Evolutionary conservation across 306 rosid genomes (phyloP), one percentile per base, ranked within the genome.

Genomic region (Trifolium repens): DNA sequence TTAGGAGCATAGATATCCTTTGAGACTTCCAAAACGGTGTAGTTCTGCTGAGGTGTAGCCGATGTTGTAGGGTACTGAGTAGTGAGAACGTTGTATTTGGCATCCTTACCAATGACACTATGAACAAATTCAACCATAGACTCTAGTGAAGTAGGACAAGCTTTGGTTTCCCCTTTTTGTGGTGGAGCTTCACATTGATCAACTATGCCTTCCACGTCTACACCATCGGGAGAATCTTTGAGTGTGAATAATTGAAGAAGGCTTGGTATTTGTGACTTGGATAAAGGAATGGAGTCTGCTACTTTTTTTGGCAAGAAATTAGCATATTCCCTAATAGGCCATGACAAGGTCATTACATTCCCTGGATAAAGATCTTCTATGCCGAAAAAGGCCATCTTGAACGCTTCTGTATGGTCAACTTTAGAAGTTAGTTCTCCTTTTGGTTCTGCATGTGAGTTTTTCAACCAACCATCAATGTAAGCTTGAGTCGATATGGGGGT

Each of bases 271-370:
- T 82, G 80, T 19, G 80, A 44, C 13, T 12, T 52, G 15, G 71
- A 85, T 66, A 88, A 78, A 19, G 91, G 88, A 53, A 88, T 81
- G 19, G 83, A 84, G 12, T 85, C 89, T 2, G 85, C 85, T 70
- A 59, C 79, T 52, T 81, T 79, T 74, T 50, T 81, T 76, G 84
- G 81, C 39, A 87, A 59, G 73, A 85, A 87, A 8, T n/a, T 42
- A 12, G 86, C 55, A 17, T 47, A 79, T 3, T 85, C 78, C 62
- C 69, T 14, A 7, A 83, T 62, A 3, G 86, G 84, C 26, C 85
- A 87, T 64, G 78, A 19, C 16, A 85, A 79, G 6, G 84, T 69
- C 91, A 87, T 80, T 35, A 15, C 59, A 14, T 78, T 83, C 63
- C 85, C 87, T 13, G 59, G 77, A 67, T 68, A 34, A 5, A 87